Percentiles rank a stretch among this genome's conserved stretches.
phyloP scores from a whole-genome alignment of 78 protist genomes.

The Dictyostelium discoideum region dicty_2.7 NC_007091.3:1437501-1438000 shows the following conservation, averaged over 20 bases:
- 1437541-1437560: conserved; percentile 55
- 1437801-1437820: background rate
- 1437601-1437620: conserved; percentile 41
- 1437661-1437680: conserved; percentile 72
- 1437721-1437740: background rate
- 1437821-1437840: background rate
- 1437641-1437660: conserved; percentile 40
- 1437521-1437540: conserved; percentile 35
- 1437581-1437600: conserved; percentile 17
- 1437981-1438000: background rate
- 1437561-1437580: conserved; percentile 65
- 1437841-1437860: background rate
- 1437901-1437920: background rate
- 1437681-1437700: conserved; percentile 71
- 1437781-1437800: background rate
- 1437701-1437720: conserved; percentile 22
- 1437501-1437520: conserved; percentile 66
- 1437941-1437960: background rate
- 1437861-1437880: background rate
- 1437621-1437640: background rate
- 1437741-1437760: conserved; percentile 21
- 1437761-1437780: background rate
- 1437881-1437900: background rate
- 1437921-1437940: background rate
- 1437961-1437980: background rate